Conservation (phyloP, 1,284 basidiomycete species). For the Ceratorhiza oryzae-sativae region DNA sequence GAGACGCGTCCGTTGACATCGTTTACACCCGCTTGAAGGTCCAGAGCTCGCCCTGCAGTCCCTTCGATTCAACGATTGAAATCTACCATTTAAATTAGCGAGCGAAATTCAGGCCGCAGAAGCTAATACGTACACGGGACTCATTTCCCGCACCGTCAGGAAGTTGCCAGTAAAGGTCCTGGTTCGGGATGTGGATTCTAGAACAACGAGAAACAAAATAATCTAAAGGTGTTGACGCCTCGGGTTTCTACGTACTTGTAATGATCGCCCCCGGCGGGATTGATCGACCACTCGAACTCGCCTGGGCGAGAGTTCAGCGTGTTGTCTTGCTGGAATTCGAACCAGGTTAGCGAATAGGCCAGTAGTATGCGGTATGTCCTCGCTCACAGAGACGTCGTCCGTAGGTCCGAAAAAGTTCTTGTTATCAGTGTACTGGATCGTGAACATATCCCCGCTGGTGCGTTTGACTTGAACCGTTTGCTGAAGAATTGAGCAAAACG, state of each 20-base stretch:
- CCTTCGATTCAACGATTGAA: neutral
- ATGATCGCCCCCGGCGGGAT: neutral
- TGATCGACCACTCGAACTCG: conserved; percentile 4
- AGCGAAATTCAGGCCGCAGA: neutral
- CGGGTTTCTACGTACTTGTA: neutral
- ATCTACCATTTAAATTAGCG: neutral
- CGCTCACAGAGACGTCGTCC: neutral
- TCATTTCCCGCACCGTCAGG: conserved; percentile 10
- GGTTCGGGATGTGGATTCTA: neutral
- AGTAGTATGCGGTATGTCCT: neutral
- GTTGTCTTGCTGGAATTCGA: neutral
- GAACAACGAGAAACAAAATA: neutral
- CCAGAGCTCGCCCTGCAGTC: neutral
- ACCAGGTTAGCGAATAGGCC: neutral
- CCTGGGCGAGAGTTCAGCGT: neutral
- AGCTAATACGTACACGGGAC: neutral
- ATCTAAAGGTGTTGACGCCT: neutral
- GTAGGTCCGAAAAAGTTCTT: neutral
- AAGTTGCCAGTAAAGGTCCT: neutral
- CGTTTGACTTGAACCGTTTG: neutral
- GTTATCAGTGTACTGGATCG: neutral
- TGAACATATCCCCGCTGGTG: neutral
- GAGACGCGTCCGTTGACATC: neutral
- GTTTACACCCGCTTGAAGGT: neutral
- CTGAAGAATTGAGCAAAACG: neutral